Conservation (phyloP, 805 yeast genomes). For the Candida gorgasii region DNA sequence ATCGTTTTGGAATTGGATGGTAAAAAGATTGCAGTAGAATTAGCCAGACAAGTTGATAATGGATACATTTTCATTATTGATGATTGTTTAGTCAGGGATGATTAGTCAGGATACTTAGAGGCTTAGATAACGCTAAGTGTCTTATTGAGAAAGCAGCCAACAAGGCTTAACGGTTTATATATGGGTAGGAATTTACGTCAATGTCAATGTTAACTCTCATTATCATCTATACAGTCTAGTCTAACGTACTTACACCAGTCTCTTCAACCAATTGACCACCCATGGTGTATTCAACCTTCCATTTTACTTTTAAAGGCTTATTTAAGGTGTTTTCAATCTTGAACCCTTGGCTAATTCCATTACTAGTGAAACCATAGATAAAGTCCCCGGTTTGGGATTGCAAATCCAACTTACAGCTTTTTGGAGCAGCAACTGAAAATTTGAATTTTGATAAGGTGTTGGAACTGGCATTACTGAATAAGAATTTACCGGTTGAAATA, state of each 20-base stretch:
- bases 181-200: no score
- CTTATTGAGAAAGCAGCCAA: no score
- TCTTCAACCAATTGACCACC: slow-evolving; percentile 54
- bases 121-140: no score
- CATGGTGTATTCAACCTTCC: slow-evolving; percentile 62
- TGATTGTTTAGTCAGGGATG: slow-evolving; percentile 29
- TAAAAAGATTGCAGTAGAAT: slow-evolving; percentile 21
- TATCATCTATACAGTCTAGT: background rate
- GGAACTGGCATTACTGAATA: slow-evolving; percentile 52
- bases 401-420: slow-evolving; percentile 55
- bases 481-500: slow-evolving; percentile 44
- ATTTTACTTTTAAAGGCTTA: slow-evolving; percentile 62
- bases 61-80: slow-evolving; percentile 41
- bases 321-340: slow-evolving; percentile 33
- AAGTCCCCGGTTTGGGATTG: slow-evolving; percentile 60
- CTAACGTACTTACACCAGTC: slow-evolving; percentile 49
- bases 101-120: slow-evolving; percentile 17
- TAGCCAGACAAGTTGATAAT: slow-evolving; percentile 36
- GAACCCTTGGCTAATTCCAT: slow-evolving; percentile 57
- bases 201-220: no score
- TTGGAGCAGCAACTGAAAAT: slow-evolving; percentile 72
- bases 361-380: slow-evolving; percentile 47
- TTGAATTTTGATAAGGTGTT: slow-evolving; percentile 51
- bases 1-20: slow-evolving; percentile 8
- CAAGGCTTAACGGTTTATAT: no score